Evolutionary conservation across 306 rosid species (phyloP), one percentile per base, ranked within the genome.

Genomic region (Erythrophleum fordii): DNA sequence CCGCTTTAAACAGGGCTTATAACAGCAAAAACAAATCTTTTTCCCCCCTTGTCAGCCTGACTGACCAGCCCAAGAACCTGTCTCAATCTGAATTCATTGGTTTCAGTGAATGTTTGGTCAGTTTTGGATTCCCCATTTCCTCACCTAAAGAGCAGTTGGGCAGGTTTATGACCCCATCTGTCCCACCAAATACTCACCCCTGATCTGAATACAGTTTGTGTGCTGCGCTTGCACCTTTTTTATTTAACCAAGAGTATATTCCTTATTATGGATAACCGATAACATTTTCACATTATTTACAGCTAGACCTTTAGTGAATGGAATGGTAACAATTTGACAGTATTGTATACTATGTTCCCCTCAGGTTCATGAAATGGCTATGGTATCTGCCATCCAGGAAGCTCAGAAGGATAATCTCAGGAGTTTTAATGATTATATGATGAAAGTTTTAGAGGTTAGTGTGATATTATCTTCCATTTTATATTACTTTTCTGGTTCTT

Each of bases 281-380:
- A 4, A 56, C 75, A 26, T 80, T 26, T 75, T 62, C 75, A 39
- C 6, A 45, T 41, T 45, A 39, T 48, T 49, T 56, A 9, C 48
- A 64, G 18, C 56, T 3, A 16, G 37, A 59, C 41, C 48, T 18
- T 53, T 45, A 72, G 37, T 74, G 3, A 66, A 75, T 81, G 73
- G 69, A 83, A 72, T 29, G 76, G 41, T 73, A 8, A 55, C 26
- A 55, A 55, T 37, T 66, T 66, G 72, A 85, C 64, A 62, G 42
- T 82, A 44, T 73, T 70, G 51, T 75, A 14, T 65, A n/a, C 69
- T 23, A 14, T 76, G 20, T 77, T 75, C 73, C 44, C 60, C 69
- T 22, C 82, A 95, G 99, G 99, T 93, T 85, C 99, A 91, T 86
- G 98, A 95, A 84, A 93, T 93, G 98, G 92, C 99, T 72, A 93